Evolutionary conservation across 2,329 filamentous ascomycete species (phyloP).

Genomic region (Alternaria infectoria): DNA sequence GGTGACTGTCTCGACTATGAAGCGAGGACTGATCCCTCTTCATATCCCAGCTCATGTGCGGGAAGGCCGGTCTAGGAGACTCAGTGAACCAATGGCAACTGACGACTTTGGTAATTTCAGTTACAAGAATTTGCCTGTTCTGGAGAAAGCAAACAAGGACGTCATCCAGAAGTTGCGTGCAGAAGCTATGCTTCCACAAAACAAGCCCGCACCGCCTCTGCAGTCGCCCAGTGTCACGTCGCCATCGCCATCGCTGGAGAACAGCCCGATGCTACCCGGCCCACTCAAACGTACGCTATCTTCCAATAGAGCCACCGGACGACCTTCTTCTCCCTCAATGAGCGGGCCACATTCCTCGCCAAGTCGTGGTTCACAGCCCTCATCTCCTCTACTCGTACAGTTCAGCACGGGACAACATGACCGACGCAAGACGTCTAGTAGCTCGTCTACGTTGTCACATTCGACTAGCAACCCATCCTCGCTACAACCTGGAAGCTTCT

Average conservation of each 20-base stretch:
- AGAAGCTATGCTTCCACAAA: slow-evolving; percentile 79
- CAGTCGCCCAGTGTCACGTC: slow-evolving; percentile 57
- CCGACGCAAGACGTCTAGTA: slow-evolving; percentile 89
- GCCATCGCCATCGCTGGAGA: slow-evolving; percentile 74
- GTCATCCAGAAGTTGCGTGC: slow-evolving; percentile 95
- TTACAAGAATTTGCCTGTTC: slow-evolving; percentile 94
- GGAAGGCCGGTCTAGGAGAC: slow-evolving; percentile 81
- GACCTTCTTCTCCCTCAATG: slow-evolving; percentile 85
- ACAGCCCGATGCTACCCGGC: slow-evolving; percentile 81
- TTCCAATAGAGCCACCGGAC: slow-evolving; percentile 72
- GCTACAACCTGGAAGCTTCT: slow-evolving; percentile 72
- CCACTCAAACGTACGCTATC: slow-evolving; percentile 83
- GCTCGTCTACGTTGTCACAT: slow-evolving; percentile 82
- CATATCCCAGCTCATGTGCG: slow-evolving; percentile 97
- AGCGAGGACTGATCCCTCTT: slow-evolving; percentile 90
- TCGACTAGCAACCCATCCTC: slow-evolving; percentile 67
- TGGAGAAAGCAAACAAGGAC: slow-evolving; percentile 98
- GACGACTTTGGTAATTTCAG: slow-evolving; percentile 97
- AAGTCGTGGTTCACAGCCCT: slow-evolving; percentile 81
- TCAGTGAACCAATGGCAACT: slow-evolving; percentile 85
- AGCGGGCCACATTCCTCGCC: slow-evolving; percentile 86
- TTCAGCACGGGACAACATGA: slow-evolving; percentile 89
- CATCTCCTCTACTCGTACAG: slow-evolving; percentile 91
- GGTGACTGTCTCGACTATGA: slow-evolving; percentile 79
- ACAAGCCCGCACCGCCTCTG: slow-evolving; percentile 54